Evolutionary conservation across 2,329 filamentous ascomycete genomes (phyloP).

Genomic region (Calonectria naviculata): DNA sequence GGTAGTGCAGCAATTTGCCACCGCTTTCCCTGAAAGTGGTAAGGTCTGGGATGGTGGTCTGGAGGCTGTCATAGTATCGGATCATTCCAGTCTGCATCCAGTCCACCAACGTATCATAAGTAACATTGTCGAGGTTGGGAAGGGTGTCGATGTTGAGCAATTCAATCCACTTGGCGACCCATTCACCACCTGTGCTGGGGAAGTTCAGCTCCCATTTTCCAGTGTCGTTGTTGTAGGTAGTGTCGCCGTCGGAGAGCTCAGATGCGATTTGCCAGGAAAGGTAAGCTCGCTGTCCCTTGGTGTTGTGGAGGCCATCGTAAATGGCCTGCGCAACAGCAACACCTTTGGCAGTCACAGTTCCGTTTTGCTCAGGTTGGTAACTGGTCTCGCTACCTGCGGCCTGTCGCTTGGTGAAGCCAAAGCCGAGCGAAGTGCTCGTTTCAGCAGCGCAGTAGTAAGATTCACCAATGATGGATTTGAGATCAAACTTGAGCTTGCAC

Average conservation of each 20-base stretch:
- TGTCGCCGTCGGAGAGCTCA: conserved; percentile 44
- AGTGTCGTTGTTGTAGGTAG: conserved; percentile 47
- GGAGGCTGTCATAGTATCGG: conserved; percentile 61
- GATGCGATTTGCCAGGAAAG: conserved; percentile 48
- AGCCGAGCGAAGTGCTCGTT: conserved; percentile 27
- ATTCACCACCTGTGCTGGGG: conserved; percentile 46
- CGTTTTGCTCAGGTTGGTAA: conserved; percentile 45
- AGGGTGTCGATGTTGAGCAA: conserved; percentile 54
- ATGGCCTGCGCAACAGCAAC: conserved; percentile 47
- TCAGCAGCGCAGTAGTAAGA: conserved; percentile 46
- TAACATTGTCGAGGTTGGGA: conserved; percentile 56
- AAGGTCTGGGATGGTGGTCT: conserved; percentile 66
- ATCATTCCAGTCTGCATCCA: conserved; percentile 64
- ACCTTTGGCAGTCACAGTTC: conserved; percentile 47
- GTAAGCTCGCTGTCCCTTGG: conserved; percentile 48
- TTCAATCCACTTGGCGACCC: conserved; percentile 53
- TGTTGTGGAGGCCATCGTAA: conserved; percentile 47
- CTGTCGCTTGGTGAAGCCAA: conserved; percentile 20
- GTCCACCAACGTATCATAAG: conserved; percentile 64
- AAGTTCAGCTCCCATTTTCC: conserved; percentile 46
- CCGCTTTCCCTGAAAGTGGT: conserved; percentile 59
- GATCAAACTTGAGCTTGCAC: conserved; percentile 41
- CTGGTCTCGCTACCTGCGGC: conserved; percentile 35
- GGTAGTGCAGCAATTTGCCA: conserved; percentile 68
- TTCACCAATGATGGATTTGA: conserved; percentile 44